These are phyloP conservation scores for Tolypocladium tropicale DNA, from an alignment of 2,329 filamentous ascomycete species.

Conservation along the genomic window DNA sequence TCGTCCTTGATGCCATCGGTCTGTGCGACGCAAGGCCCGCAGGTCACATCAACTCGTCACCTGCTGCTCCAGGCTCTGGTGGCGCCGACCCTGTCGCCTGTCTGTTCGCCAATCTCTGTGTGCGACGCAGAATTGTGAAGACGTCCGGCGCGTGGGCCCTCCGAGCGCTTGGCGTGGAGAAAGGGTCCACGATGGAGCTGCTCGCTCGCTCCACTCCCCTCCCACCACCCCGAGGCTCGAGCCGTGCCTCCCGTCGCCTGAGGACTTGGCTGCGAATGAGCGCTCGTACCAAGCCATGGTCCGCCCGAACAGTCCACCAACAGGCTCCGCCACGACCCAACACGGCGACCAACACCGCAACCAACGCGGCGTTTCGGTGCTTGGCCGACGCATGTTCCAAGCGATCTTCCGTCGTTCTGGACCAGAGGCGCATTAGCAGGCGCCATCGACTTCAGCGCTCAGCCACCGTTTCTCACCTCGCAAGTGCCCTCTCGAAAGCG, in stretches of 20 bases:
- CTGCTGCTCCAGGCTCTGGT: neutral
- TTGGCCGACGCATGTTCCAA: neutral
- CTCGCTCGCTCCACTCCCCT: neutral
- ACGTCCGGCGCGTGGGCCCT: neutral
- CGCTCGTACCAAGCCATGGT: neutral
- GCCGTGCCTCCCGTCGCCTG: slow-evolving; percentile 1
- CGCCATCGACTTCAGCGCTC: neutral
- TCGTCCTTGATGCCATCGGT: neutral
- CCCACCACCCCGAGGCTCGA: neutral
- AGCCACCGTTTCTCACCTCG: neutral
- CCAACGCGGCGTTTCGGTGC: neutral
- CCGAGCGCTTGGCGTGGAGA: neutral
- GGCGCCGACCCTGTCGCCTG: neutral
- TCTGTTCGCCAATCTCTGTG: neutral
- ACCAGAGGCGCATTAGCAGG: neutral
- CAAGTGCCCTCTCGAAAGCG: neutral
- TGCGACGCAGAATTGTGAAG: neutral
- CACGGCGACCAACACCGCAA: neutral
- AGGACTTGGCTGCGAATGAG: neutral
- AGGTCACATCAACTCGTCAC: neutral
- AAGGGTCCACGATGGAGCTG: neutral
- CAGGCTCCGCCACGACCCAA: too few relatives aligned
- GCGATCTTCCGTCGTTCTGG: neutral
- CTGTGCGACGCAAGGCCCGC: neutral
- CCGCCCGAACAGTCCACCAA: neutral